Evolutionary conservation across 495 filamentous ascomycete species (phyloP), one percentile per base, ranked within the genome.

Genomic region (Daldinia childiae): DNA sequence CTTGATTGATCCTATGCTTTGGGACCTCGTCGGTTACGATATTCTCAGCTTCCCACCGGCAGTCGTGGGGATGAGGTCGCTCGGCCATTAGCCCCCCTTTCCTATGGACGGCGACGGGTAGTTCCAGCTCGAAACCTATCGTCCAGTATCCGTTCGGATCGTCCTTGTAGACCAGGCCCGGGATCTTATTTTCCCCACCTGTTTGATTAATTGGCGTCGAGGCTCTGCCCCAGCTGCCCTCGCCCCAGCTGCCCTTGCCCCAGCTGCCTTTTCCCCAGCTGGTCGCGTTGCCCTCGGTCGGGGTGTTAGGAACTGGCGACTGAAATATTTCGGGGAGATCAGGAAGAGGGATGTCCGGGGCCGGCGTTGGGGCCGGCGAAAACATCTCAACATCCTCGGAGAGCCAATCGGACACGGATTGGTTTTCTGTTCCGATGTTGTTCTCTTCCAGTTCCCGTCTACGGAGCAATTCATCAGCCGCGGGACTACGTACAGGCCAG

Each of bases 91-190:
- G 24, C 24, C 38, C 51, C 17, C 30, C 39, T 2, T 12, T 29
- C 30, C 24, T 3, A 43, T 39, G 45, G 8, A 67, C 51, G 21
- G 69, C 64, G 27, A 72, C 27, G 26, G 64, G 52, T 1, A 72
- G 1, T 54, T 72, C 69, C 15, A 72, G 64, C 64, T 72, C 69
- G 55, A 63, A 72, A 2, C 64, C 69, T 3, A 58, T 14, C 14
- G 69, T 72, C 4, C 26, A 9, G n/a, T 54, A 30, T 14, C 51
- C 19, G 27, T 29, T 1, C 11, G 8, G 0, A 29, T 26, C 15
- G 8, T 5, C 14, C 32, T 58, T 54, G 41, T n/a, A 27, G 38
- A 27, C 2, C 55, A 24, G 34, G 48, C 27, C 30, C 9, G 43
- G 43, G 43, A 21, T 17, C 43, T 21, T 32, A 6, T 9, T 48